Conservation (phyloP, 768 basidiomycete genomes). For the Hygrophorus pudorinus region DNA sequence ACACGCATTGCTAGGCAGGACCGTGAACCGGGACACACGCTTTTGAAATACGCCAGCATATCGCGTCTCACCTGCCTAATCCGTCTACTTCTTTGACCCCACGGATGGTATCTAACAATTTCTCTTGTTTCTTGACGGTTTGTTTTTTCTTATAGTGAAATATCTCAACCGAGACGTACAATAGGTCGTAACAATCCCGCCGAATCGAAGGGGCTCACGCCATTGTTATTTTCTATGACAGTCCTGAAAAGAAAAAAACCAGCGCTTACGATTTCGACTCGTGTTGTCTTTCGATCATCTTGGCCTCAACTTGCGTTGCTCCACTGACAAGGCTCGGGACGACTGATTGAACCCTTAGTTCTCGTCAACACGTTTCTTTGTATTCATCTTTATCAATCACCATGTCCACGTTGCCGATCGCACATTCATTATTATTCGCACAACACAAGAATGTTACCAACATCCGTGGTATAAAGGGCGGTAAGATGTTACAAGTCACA, state of each 20-base stretch:
- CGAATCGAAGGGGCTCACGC: too few species aligned
- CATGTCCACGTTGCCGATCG: conserved; percentile 72
- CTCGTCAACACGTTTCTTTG: conserved; percentile 62
- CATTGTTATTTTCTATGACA: neutral
- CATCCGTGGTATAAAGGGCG: conserved; percentile 50
- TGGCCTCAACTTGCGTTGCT: conserved; percentile 45
- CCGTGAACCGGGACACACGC: conserved; percentile 38
- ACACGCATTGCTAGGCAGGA: conserved; percentile 33
- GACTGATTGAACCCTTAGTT: conserved; percentile 52
- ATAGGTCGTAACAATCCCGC: too few species aligned
- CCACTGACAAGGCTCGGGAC: conserved; percentile 57
- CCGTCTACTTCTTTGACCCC: neutral
- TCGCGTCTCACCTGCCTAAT: conserved; percentile 51
- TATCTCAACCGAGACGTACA: conserved; percentile 1
- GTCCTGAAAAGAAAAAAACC: neutral
- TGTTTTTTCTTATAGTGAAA: conserved; percentile 6
- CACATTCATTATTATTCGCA: conserved; percentile 42
- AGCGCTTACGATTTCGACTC: conserved; percentile 28
- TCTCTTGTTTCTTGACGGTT: conserved; percentile 7
- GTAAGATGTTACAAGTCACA: conserved; percentile 6
- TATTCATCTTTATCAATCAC: conserved; percentile 66
- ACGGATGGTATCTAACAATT: conserved; percentile 7
- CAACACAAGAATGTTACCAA: conserved; percentile 32
- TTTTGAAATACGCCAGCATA: conserved; percentile 33
- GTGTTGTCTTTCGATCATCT: conserved; percentile 62